A percentile compares a stretch with the other conserved stretches of the same genome.
Conservation (phyloP, 345 rosid species). For the Syzygium grande region DNA sequence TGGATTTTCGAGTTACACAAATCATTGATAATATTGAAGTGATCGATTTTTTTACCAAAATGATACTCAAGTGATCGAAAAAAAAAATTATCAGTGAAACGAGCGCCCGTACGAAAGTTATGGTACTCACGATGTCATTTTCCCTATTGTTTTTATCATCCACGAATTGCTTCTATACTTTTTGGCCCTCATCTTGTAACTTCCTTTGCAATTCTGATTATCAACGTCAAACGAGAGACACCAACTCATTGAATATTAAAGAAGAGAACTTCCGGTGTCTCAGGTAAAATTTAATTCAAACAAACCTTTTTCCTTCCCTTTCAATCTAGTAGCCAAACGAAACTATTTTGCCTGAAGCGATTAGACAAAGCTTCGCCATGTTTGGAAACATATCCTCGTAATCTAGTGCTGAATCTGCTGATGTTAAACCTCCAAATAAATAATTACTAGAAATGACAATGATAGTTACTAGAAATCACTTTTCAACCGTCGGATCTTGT, state of each 20-base stretch:
- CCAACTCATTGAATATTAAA: background rate
- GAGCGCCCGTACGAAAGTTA: no score
- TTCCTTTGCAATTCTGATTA: no score
- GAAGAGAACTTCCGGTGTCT: background rate
- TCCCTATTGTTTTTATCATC: no score
- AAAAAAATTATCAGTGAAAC: no score
- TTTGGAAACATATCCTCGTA: background rate
- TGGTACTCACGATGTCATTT: no score
- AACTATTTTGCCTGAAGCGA: background rate
- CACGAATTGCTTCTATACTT: background rate
- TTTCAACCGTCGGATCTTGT: no score
- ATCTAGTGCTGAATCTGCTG: background rate
- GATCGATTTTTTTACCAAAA: no score
- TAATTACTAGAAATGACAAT: background rate
- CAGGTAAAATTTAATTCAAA: background rate
- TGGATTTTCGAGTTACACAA: no score
- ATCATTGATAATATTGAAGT: no score
- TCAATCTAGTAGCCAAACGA: background rate
- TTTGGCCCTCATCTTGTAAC: background rate
- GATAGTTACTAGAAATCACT: no score
- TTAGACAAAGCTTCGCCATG: background rate
- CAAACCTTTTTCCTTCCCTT: background rate
- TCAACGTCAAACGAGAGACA: no score
- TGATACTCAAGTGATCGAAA: no score
- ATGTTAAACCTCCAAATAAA: background rate